Evolutionary conservation across 768 basidiomycete species (phyloP).

Genomic region (Obba rivulosa): DNA sequence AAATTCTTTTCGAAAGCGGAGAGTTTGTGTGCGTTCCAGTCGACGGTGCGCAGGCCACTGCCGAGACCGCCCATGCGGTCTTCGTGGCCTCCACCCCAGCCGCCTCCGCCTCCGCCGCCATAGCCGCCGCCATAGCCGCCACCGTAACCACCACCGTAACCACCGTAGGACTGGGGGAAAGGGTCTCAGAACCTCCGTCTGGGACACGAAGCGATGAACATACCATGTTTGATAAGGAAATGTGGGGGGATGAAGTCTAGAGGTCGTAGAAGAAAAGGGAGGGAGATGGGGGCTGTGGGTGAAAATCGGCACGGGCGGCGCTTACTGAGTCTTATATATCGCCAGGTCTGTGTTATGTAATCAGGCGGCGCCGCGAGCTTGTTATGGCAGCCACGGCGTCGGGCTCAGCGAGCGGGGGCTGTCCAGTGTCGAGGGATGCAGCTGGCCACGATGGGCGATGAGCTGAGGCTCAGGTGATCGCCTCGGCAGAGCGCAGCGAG

Average conservation of each 20-base stretch:
- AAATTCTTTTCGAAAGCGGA: slow-evolving; percentile 97
- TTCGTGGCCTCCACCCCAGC: slow-evolving; percentile 49
- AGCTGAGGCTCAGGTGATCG: no score
- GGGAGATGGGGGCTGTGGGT: slow-evolving; percentile 2
- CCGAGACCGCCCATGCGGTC: slow-evolving; percentile 83
- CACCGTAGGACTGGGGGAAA: slow-evolving; percentile 23
- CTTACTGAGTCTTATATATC: no score
- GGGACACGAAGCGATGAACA: not conserved
- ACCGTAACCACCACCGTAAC: slow-evolving; percentile 29
- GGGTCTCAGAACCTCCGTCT: not conserved
- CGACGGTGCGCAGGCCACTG: slow-evolving; percentile 72
- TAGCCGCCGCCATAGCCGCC: slow-evolving; percentile 38
- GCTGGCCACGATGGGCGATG: no score
- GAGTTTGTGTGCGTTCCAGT: slow-evolving; percentile 74
- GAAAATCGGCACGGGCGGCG: not conserved
- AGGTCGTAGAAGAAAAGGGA: slow-evolving; percentile 3
- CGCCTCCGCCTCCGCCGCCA: slow-evolving; percentile 45
- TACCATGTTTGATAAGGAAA: slow-evolving; percentile 20
- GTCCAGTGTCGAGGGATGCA: no score
- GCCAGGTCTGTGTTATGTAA: no score
- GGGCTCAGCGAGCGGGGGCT: no score
- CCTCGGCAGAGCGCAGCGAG: no score
- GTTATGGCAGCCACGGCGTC: no score
- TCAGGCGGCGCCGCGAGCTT: no score
- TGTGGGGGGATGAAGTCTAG: slow-evolving; percentile 6